Percentiles rank a stretch among this genome's conserved stretches.
Evolutionary conservation across 2,329 filamentous ascomycete genomes (phyloP).

Genomic region (Arthrobotrys musiformis): DNA sequence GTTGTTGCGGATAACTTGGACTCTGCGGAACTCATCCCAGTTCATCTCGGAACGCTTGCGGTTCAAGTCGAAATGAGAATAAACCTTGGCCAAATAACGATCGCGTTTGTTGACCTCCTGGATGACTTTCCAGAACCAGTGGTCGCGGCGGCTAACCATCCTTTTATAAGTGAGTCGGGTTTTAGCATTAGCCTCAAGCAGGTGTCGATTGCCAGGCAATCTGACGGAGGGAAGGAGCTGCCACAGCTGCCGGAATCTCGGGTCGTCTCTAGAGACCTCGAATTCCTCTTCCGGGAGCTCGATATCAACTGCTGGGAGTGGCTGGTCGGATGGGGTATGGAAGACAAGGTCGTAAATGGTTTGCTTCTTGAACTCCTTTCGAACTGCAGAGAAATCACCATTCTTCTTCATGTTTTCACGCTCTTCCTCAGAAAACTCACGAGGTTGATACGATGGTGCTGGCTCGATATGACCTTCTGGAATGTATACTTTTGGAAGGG

Average conservation of each 20-base stretch:
- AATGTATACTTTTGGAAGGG: slow-evolving; percentile 34
- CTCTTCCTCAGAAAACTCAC: slow-evolving; percentile 25
- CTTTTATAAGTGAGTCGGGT: slow-evolving; percentile 26
- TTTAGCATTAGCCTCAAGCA: neutral
- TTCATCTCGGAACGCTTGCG: slow-evolving; percentile 38
- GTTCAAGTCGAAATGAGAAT: slow-evolving; percentile 37
- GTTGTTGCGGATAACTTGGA: slow-evolving; percentile 32
- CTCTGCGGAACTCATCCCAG: slow-evolving; percentile 36
- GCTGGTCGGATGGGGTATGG: slow-evolving; percentile 19
- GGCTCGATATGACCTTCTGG: slow-evolving; percentile 22
- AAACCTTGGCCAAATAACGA: slow-evolving; percentile 41
- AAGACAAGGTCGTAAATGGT: slow-evolving; percentile 53
- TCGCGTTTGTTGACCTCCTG: slow-evolving; percentile 38
- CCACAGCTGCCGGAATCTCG: slow-evolving; percentile 45
- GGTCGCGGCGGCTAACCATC: slow-evolving; percentile 32
- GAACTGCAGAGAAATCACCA: neutral
- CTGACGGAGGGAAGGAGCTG: slow-evolving; percentile 27
- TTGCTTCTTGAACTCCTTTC: slow-evolving; percentile 38
- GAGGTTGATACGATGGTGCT: slow-evolving; percentile 10
- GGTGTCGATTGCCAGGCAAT: neutral
- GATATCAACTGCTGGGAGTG: slow-evolving; percentile 11
- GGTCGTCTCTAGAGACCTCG: slow-evolving; percentile 52
- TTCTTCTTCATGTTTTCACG: slow-evolving; percentile 16
- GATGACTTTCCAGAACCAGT: slow-evolving; percentile 45
- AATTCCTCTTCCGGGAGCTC: slow-evolving; percentile 40